These are phyloP conservation scores for Mucor saturninus DNA, from an alignment of 371 early-diverging fungal species.

Conservation along the genomic window DNA sequence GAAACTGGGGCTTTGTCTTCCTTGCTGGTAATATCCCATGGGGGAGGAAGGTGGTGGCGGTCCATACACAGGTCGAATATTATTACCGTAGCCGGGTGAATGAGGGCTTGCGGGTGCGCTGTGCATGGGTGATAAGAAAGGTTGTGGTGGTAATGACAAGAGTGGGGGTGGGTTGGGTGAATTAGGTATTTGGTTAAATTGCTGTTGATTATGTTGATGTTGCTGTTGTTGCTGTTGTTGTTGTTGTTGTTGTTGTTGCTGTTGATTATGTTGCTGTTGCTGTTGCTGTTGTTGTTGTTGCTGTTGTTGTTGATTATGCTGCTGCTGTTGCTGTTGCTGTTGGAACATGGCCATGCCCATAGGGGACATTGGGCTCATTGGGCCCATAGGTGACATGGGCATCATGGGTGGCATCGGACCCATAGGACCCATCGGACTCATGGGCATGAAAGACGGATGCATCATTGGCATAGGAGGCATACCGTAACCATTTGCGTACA, in stretches of 20 bases:
- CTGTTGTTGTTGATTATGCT: background rate
- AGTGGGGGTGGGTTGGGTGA: constrained; percentile 22
- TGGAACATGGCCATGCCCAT: constrained; percentile 18
- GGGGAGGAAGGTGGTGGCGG: constrained; percentile 16
- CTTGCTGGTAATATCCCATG: constrained; percentile 17
- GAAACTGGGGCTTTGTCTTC: constrained; percentile 22
- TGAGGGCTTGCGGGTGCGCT: constrained; percentile 22
- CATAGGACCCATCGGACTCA: constrained; percentile 34
- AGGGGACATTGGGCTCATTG: constrained; percentile 9
- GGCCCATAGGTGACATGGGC: constrained; percentile 6
- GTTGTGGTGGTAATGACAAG: constrained; percentile 19
- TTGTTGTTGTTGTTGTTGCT: background rate
- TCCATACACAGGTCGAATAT: constrained; percentile 18
- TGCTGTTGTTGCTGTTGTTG: constrained; percentile 10
- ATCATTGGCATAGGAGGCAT: constrained; percentile 35
- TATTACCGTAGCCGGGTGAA: constrained; percentile 7
- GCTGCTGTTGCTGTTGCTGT: constrained; percentile 10
- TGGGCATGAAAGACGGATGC: constrained; percentile 29
- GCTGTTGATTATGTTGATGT: constrained; percentile 8
- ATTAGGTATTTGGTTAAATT: constrained; percentile 5
- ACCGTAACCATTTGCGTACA: constrained; percentile 44
- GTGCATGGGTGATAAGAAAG: constrained; percentile 5
- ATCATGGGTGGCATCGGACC: constrained; percentile 18
- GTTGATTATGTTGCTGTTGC: background rate
- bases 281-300: background rate